Evolutionary conservation across 345 rosid species (phyloP).

Genomic region (Psidium guajava): DNA sequence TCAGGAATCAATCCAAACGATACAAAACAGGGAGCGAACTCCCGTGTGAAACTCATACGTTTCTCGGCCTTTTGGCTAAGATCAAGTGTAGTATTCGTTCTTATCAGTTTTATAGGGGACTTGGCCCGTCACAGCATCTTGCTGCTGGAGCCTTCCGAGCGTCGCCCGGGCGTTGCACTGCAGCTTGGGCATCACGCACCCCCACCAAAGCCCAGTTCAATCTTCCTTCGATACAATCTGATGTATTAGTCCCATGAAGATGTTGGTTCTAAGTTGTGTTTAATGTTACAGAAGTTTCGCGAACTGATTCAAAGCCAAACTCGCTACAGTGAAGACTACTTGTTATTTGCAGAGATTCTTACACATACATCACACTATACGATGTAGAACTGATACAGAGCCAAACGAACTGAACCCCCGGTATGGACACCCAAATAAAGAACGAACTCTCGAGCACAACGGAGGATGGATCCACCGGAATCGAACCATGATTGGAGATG

Average conservation of each 20-base stretch:
- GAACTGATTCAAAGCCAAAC: not conserved
- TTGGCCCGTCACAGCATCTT: too few relatives aligned
- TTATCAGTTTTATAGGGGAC: constrained; percentile 14
- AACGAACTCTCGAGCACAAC: not conserved
- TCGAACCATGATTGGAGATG: not conserved
- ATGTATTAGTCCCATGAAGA: not conserved
- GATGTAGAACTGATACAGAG: not conserved
- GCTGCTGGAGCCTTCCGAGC: too few relatives aligned
- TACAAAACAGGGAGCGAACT: not conserved
- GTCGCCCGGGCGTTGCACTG: too few relatives aligned
- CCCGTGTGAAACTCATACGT: constrained; percentile 8
- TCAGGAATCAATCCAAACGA: not conserved
- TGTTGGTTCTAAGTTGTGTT: not conserved
- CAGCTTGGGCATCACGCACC: too few relatives aligned
- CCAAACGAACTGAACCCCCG: not conserved
- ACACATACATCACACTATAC: not conserved
- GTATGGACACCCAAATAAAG: too few relatives aligned
- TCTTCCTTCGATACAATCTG: not conserved
- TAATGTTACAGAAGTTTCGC: not conserved
- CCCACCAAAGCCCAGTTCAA: not conserved
- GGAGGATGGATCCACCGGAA: not conserved
- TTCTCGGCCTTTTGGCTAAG: constrained; percentile 57
- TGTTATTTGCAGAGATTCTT: not conserved
- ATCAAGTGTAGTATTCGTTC: constrained; percentile 42
- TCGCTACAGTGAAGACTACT: not conserved